Percentiles rank a stretch among this genome's conserved stretches.
These are phyloP conservation scores for Globisporangium okanoganense DNA, from an alignment of 352 stramenopile species.

Conservation along the genomic window DNA sequence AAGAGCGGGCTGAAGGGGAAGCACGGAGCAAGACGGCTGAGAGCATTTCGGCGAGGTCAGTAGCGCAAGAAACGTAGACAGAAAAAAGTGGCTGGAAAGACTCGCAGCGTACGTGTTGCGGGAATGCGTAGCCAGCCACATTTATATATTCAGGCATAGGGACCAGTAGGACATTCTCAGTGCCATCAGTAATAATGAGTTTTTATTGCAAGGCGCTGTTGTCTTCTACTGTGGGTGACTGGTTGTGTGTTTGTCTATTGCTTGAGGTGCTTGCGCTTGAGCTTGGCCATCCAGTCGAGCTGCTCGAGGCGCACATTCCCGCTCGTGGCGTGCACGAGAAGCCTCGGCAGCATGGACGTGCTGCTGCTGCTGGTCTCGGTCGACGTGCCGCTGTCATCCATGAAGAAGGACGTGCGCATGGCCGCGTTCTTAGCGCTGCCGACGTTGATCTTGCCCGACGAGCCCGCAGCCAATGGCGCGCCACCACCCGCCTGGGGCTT, in stretches of 20 bases:
- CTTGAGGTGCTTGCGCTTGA: slow-evolving; percentile 69
- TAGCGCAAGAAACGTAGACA: no score
- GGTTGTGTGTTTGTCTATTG: background rate
- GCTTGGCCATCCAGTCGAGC: slow-evolving; percentile 78
- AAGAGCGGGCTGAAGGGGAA: no score
- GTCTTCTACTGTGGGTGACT: background rate
- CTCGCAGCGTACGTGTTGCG: no score
- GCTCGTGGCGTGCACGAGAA: slow-evolving; percentile 46
- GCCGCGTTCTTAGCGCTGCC: slow-evolving; percentile 58
- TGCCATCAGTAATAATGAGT: no score
- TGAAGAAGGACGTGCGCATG: slow-evolving; percentile 82
- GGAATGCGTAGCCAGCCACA: no score
- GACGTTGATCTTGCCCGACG: slow-evolving; percentile 78
- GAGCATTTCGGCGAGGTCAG: no score
- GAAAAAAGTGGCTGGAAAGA: no score
- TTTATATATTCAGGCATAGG: no score
- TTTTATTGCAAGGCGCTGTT: background rate
- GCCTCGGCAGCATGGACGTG: slow-evolving; percentile 16
- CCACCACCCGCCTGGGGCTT: slow-evolving; percentile 13
- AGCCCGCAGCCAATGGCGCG: background rate
- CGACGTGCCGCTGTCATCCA: slow-evolving; percentile 18
- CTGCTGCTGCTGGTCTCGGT: slow-evolving; percentile 3
- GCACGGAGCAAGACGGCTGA: no score
- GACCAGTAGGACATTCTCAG: no score
- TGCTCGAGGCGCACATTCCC: slow-evolving; percentile 47